phyloP scores from a whole-genome alignment of 1,284 basidiomycete genomes.

The Coniferiporia sulphurascens region DNA sequence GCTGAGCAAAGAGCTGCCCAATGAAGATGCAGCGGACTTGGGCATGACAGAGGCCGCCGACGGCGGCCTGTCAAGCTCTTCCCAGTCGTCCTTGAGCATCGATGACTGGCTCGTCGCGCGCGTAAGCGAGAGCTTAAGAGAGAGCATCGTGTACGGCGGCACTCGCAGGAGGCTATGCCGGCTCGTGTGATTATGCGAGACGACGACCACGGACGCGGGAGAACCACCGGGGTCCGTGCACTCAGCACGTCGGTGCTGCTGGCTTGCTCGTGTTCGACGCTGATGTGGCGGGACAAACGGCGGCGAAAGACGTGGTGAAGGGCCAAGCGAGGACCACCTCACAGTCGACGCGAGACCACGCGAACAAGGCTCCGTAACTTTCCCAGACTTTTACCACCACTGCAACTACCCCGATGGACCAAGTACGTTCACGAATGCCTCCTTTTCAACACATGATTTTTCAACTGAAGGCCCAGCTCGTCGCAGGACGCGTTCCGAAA shows the following conservation, averaged over 20 bases:
- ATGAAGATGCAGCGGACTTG: slow-evolving; percentile 13
- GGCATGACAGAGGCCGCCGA: slow-evolving; percentile 8
- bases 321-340: neutral
- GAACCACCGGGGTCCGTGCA: slow-evolving; percentile 9
- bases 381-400: neutral
- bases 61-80: slow-evolving; percentile 10
- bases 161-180: slow-evolving; percentile 4
- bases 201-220: slow-evolving; percentile 7
- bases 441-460: neutral
- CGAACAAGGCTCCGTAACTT: neutral
- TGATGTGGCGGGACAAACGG: neutral
- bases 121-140: slow-evolving; percentile 16
- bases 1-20: slow-evolving; percentile 6
- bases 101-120: slow-evolving; percentile 12
- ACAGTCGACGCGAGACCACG: neutral
- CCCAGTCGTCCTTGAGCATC: slow-evolving; percentile 10
- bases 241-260: slow-evolving; percentile 5
- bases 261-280: neutral
- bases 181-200: neutral
- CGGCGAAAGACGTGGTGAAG: neutral
- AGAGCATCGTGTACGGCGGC: slow-evolving; percentile 11
- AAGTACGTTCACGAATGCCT: slow-evolving; percentile 5
- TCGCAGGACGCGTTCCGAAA: slow-evolving; percentile 38
- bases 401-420: slow-evolving; percentile 6
- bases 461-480: neutral